Base-by-base conservation (phyloP, 2,329 filamentous ascomycete genomes). In the Aureobasidium sp. region DNA sequence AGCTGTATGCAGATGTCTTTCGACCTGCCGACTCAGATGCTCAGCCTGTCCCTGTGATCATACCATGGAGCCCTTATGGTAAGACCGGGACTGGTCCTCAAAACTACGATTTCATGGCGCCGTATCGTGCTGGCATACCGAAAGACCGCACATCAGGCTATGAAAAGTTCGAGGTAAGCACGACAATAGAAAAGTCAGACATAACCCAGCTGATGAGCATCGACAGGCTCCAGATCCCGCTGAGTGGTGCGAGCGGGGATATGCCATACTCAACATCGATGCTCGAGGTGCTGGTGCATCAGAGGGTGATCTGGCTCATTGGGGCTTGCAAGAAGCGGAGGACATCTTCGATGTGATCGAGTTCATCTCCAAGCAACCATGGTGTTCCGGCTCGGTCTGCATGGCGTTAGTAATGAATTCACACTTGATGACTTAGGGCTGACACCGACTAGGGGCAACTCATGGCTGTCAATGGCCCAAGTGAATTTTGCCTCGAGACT, bases 291-390 rank as follows among this genome's bases (percentile, higher is more conserved):
- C 68, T 2, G 68, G 68, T 4, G 59, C 70, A 39, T 71, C 69
- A 0, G 75, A 77, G 41, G 75, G 75, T 0, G 13, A 41, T 8
- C 69, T 77, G 24, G 65, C 65, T 0, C 67, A 75, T 20, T 75
- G 75, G 73, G 76, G 77, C 3, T 69, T 70, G 0, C 76, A 78
- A 63, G 77, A 79, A 15, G 76, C 70, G 12, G 72, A 78, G 59
- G 78, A 80, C 62, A 74, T 76, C 10, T 77, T 78, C 62, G 78
- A 81, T 65, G 72, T 76, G 0, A 72, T 80, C 9, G 77, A 80
- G 63, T 70, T 67, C 15, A 67, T 79, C 50, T 76, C 77, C 0
- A 65, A 71, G n/a, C 70, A 75, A 67, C 64, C 69, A 1, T 81
- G 78, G 79, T 78, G 77, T 63, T 79, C 76, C 56, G 77, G 78